Evolutionary conservation across 1,284 basidiomycete genomes (phyloP).

Genomic region (Agaricales sp.): DNA sequence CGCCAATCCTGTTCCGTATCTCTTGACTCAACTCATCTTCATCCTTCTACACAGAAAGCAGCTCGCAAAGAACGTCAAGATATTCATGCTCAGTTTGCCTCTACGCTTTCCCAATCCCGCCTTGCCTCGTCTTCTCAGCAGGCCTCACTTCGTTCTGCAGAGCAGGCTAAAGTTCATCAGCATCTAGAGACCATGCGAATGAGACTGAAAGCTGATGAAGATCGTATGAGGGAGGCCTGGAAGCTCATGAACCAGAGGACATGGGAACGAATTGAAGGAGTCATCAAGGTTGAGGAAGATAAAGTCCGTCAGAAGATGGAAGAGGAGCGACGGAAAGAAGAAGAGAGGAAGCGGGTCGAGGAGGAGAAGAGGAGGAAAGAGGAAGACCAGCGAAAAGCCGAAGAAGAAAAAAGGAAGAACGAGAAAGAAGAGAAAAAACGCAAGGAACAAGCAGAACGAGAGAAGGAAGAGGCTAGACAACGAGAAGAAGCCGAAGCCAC

Average conservation of each 20-base stretch:
- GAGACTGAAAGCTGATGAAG: conserved; percentile 36
- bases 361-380: conserved; percentile 19
- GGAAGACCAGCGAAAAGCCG: conserved; percentile 19
- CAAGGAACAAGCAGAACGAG: conserved; percentile 25
- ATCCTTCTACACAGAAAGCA: conserved; percentile 29
- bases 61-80: conserved; percentile 45
- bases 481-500: conserved; percentile 29
- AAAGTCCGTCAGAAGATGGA: conserved; percentile 40
- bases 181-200: conserved; percentile 31
- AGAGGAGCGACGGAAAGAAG: conserved; percentile 34
- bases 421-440: conserved; percentile 25
- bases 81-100: conserved; percentile 26
- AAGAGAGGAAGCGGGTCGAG: conserved; percentile 27
- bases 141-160: conserved; percentile 29
- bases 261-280: conserved; percentile 51
- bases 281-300: conserved; percentile 58
- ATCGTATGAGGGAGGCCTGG: conserved; percentile 34
- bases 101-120: conserved; percentile 26
- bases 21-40: conserved; percentile 6
- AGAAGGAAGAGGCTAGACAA: conserved; percentile 26
- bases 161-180: conserved; percentile 38
- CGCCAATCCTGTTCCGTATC: neutral
- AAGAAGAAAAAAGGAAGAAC: conserved; percentile 21
- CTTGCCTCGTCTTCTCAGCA: conserved; percentile 26
- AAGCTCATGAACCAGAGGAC: conserved; percentile 39